A percentile compares a stretch with the other conserved stretches of the same genome.
Conservation (phyloP, 140 eudicot genomes). For the Artemisia princeps region DNA sequence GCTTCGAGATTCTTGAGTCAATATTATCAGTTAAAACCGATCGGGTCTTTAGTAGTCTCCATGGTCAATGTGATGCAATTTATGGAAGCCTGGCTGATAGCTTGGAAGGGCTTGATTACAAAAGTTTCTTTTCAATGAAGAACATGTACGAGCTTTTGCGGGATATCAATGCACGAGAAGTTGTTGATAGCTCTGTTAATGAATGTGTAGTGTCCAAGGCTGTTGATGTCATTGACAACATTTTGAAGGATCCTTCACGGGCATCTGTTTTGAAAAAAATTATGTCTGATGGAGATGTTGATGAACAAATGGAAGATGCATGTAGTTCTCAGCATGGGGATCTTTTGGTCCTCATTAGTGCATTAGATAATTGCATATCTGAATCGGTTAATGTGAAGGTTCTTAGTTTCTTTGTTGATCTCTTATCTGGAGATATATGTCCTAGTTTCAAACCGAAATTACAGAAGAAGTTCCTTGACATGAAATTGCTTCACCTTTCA, state of each 20-base stretch:
- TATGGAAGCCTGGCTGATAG: conserved; percentile 42
- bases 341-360: conserved; percentile 64
- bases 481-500: conserved; percentile 57
- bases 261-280: conserved; percentile 38
- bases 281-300: conserved; percentile 44
- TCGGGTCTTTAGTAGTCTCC: conserved; percentile 51
- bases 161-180: conserved; percentile 35
- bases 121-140: conserved; percentile 54
- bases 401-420: conserved; percentile 65
- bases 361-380: conserved; percentile 63
- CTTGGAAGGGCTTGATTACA: conserved; percentile 56
- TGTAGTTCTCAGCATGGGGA: conserved; percentile 55
- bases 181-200: conserved; percentile 35
- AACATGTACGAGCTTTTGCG: conserved; percentile 52
- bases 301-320: conserved; percentile 43
- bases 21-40: conserved; percentile 55
- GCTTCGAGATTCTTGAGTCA: conserved; percentile 49
- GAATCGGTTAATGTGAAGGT: conserved; percentile 70
- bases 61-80: conserved; percentile 54
- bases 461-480: conserved; percentile 59
- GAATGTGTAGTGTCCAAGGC: conserved; percentile 56
- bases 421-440: conserved; percentile 49
- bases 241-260: conserved; percentile 49
- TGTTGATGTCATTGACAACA: conserved; percentile 46
- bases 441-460: conserved; percentile 42